Conservation (phyloP, 441 rosid species). For the Jatropha podagrica region DNA sequence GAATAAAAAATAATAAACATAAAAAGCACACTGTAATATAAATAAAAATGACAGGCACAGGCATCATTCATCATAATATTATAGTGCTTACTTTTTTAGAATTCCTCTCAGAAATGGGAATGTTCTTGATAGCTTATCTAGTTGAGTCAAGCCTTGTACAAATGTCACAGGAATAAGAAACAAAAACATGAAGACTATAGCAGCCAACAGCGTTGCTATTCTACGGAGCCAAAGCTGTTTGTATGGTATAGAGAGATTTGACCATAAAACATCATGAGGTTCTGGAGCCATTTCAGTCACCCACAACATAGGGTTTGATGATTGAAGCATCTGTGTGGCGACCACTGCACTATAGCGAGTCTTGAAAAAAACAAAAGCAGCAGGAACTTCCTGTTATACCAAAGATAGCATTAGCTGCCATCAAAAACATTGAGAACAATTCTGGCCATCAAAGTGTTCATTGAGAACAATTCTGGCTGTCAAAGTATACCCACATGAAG, state of each 20-base stretch:
- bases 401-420: conserved; percentile 13
- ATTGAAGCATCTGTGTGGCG: conserved; percentile 78
- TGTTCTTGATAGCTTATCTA: conserved; percentile 47
- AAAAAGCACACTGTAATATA: conserved; percentile 1
- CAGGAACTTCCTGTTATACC: conserved; percentile 59
- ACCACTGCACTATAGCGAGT: conserved; percentile 80
- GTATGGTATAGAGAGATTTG: conserved; percentile 79
- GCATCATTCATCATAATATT: conserved; percentile 12
- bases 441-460: neutral
- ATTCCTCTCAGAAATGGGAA: conserved; percentile 67
- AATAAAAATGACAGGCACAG: conserved; percentile 5
- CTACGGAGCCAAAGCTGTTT: conserved; percentile 88
- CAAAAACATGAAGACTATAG: conserved; percentile 70
- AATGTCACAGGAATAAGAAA: conserved; percentile 84
- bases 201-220: conserved; percentile 58
- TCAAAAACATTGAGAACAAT: neutral
- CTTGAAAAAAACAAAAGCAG: conserved; percentile 92
- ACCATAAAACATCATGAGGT: conserved; percentile 90
- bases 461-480: neutral
- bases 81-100: conserved; percentile 55
- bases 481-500: neutral
- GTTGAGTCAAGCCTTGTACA: conserved; percentile 84
- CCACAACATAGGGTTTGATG: conserved; percentile 95
- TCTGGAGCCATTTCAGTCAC: conserved; percentile 90
- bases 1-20: conserved; percentile 5